phyloP scores from a whole-genome alignment of 441 rosid genomes.

The Euphorbia schlechtendalii region DNA sequence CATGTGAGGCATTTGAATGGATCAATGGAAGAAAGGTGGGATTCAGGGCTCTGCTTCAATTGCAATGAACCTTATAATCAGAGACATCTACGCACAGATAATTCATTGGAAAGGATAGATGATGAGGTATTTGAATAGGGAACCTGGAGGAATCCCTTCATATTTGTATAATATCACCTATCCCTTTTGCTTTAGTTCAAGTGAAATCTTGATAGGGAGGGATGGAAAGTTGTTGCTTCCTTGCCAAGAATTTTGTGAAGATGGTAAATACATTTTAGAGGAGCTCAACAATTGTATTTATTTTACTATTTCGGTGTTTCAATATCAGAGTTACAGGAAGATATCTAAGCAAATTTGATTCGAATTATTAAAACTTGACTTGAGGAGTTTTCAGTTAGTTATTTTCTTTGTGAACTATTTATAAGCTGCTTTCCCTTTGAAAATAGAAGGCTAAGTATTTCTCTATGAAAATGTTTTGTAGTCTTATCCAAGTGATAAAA shows the following conservation, averaged over 20 bases:
- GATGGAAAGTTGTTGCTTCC: neutral
- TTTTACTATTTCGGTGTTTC: neutral
- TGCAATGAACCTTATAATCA: neutral
- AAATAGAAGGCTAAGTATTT: neutral
- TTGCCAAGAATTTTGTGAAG: neutral
- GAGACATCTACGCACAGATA: neutral
- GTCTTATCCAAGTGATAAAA: neutral
- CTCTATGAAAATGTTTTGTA: neutral
- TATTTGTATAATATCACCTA: neutral
- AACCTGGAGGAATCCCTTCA: neutral
- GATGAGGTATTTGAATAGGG: neutral
- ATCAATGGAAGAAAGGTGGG: neutral
- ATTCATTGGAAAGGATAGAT: neutral
- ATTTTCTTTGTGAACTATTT: neutral
- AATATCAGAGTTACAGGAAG: neutral
- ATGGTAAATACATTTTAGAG: neutral
- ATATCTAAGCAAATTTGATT: neutral
- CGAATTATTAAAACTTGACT: neutral
- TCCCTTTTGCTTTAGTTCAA: neutral
- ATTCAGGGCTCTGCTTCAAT: too few species aligned
- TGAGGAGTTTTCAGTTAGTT: neutral
- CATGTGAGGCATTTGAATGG: neutral
- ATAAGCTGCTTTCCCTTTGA: neutral
- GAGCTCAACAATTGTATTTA: neutral
- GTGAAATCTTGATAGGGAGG: neutral